Conservation (phyloP, 352 stramenopile species). For the Thalassiosira hispida region DNA sequence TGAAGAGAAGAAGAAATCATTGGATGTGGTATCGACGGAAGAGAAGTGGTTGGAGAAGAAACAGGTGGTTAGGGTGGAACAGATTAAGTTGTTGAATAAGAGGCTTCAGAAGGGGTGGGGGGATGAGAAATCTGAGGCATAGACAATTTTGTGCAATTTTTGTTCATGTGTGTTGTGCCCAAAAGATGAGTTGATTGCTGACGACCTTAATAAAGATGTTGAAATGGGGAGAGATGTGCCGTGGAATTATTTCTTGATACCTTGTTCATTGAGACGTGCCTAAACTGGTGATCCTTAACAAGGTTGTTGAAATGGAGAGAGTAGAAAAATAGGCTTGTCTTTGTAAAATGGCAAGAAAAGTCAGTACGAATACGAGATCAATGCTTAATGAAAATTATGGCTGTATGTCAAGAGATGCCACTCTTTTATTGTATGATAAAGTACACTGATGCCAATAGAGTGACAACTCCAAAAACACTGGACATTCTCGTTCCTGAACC, state of each 20-base stretch:
- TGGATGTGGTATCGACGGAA: constrained; percentile 64
- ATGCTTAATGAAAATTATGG: neutral
- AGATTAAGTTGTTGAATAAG: constrained; percentile 63
- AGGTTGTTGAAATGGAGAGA: too few species aligned
- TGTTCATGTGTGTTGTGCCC: neutral
- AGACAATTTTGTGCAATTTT: neutral
- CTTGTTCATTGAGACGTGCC: too few species aligned
- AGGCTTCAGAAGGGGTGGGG: constrained; percentile 71
- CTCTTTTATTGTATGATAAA: neutral
- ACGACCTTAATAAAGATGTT: too few species aligned
- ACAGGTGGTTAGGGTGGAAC: constrained; percentile 58
- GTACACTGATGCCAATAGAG: neutral
- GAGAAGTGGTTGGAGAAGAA: constrained; percentile 67
- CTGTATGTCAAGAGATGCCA: neutral
- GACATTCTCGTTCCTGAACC: constrained; percentile 16
- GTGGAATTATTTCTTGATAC: too few species aligned
- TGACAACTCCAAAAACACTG: constrained; percentile 9
- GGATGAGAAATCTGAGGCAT: constrained; percentile 59
- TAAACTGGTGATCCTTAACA: too few species aligned
- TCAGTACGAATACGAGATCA: neutral
- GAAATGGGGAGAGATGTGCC: too few species aligned
- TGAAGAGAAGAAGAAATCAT: constrained; percentile 58
- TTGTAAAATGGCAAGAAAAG: too few species aligned
- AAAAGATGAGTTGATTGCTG: neutral
- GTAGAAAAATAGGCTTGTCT: too few species aligned